A percentile compares a stretch with the other conserved stretches of the same genome.
These are phyloP conservation scores for Mikania micrantha DNA, from an alignment of 129 eudicot genomes.

Conservation along the genomic window DNA sequence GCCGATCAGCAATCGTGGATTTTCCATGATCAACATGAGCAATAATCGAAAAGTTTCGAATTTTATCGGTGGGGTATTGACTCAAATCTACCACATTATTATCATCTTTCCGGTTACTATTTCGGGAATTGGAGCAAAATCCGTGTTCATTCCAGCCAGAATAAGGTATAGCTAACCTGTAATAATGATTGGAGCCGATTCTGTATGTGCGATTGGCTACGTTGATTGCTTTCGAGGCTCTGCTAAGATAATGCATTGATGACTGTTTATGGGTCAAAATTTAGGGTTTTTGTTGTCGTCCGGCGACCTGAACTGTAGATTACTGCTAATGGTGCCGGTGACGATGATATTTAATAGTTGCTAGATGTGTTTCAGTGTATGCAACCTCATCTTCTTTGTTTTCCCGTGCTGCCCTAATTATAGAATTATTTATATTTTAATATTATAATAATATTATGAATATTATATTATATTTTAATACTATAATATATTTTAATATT, in stretches of 20 bases:
- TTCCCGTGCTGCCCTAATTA: conserved; percentile 15
- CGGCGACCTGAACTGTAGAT: conserved; percentile 1
- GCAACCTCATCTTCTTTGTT: conserved; percentile 8
- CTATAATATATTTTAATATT: no score
- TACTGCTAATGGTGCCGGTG: background rate
- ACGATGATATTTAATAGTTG: background rate
- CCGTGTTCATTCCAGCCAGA: conserved; percentile 26
- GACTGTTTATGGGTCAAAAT: conserved; percentile 2
- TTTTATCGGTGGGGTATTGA: conserved; percentile 65
- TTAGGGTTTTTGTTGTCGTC: conserved; percentile 15
- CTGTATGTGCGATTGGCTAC: conserved; percentile 13
- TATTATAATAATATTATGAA: no score
- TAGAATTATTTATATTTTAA: no score
- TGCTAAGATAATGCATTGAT: conserved; percentile 32
- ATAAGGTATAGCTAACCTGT: conserved; percentile 13
- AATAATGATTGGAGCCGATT: background rate
- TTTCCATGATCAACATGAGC: conserved; percentile 99
- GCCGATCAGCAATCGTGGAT: conserved; percentile 90
- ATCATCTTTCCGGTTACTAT: conserved; percentile 34
- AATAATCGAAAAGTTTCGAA: conserved; percentile 85
- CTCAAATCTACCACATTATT: conserved; percentile 55
- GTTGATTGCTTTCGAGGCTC: conserved; percentile 39
- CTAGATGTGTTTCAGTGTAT: background rate
- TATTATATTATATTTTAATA: no score
- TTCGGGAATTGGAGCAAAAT: conserved; percentile 53